Percentiles rank a stretch among this genome's conserved stretches.
These are phyloP conservation scores for Orbilia quercus DNA, from an alignment of 2,329 filamentous ascomycete genomes.

Conservation along the genomic window DNA sequence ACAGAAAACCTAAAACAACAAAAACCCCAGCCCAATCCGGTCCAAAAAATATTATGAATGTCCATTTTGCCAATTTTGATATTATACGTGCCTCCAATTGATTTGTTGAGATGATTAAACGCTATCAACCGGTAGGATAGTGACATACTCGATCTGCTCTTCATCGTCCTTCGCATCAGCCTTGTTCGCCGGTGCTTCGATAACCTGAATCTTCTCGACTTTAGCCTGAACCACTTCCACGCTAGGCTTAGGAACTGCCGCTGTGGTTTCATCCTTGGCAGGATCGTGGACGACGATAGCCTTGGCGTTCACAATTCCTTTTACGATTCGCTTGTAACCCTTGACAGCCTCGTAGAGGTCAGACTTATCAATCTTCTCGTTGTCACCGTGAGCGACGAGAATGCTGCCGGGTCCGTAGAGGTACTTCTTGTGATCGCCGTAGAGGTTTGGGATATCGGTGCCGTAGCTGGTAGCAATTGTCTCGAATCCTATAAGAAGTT, in stretches of 20 bases:
- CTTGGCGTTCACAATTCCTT: constrained; percentile 59
- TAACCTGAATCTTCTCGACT: constrained; percentile 29
- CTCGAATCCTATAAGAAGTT: constrained; percentile 73
- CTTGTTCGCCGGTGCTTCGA: constrained; percentile 27
- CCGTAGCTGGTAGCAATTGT: constrained; percentile 88
- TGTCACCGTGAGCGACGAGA: constrained; percentile 84
- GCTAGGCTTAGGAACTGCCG: background rate
- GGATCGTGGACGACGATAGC: constrained; percentile 32
- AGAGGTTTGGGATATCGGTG: constrained; percentile 85
- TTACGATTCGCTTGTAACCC: constrained; percentile 79
- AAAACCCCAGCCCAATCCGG: constrained; percentile 5
- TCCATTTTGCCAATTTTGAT: background rate
- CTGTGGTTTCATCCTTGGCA: constrained; percentile 18
- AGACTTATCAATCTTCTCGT: constrained; percentile 80
- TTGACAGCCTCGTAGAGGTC: constrained; percentile 82
- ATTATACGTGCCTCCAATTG: background rate
- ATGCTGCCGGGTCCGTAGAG: constrained; percentile 77
- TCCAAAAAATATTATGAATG: background rate
- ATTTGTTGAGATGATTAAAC: background rate
- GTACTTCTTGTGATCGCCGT: constrained; percentile 74
- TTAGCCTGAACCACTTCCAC: constrained; percentile 12
- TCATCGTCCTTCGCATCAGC: constrained; percentile 23
- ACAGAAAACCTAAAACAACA: constrained; percentile 8
- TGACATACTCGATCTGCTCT: constrained; percentile 44
- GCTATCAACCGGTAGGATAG: constrained; percentile 38